phyloP scores from a whole-genome alignment of 768 basidiomycete species.

The Amanita jacksonii region DNA sequence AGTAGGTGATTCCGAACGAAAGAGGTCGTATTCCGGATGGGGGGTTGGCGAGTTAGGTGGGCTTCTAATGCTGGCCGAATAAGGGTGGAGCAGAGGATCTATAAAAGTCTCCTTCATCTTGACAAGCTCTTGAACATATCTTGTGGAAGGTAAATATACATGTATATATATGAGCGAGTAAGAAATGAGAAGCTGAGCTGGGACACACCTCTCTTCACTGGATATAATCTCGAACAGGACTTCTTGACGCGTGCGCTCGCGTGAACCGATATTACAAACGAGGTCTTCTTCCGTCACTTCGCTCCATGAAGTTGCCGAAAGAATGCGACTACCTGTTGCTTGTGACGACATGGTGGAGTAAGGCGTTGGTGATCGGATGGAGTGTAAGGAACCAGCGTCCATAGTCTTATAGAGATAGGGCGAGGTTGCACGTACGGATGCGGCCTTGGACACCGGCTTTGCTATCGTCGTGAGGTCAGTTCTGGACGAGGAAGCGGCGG shows the following conservation, averaged over 20 bases:
- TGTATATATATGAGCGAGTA: slow-evolving; percentile 3
- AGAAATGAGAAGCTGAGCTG: too few species aligned
- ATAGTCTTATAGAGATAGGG: slow-evolving; percentile 47
- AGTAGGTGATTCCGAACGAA: slow-evolving; percentile 54
- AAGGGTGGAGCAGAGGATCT: slow-evolving; percentile 82
- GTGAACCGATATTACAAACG: slow-evolving; percentile 84
- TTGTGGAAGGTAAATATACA: slow-evolving; percentile 21
- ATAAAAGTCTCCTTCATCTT: slow-evolving; percentile 94
- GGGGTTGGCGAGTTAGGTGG: slow-evolving; percentile 48
- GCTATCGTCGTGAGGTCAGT: slow-evolving; percentile 44
- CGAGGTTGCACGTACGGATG: slow-evolving; percentile 54
- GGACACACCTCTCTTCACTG: slow-evolving; percentile 85
- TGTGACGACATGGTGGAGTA: slow-evolving; percentile 69
- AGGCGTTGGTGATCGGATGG: slow-evolving; percentile 72
- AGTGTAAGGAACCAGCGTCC: slow-evolving; percentile 47
- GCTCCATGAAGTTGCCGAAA: slow-evolving; percentile 81
- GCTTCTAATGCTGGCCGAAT: slow-evolving; percentile 36
- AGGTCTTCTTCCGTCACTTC: slow-evolving; percentile 92
- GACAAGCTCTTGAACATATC: slow-evolving; percentile 85
- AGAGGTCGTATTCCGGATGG: slow-evolving; percentile 61
- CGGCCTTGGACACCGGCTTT: slow-evolving; percentile 33
- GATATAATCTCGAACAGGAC: slow-evolving; percentile 95
- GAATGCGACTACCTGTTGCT: slow-evolving; percentile 57
- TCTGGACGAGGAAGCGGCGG: slow-evolving; percentile 54
- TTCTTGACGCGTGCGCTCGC: slow-evolving; percentile 92